A percentile compares a stretch with the other conserved stretches of the same genome.
Conservation (phyloP, 2,329 filamentous ascomycete genomes). For the Fusarium fracticaudum region DNA sequence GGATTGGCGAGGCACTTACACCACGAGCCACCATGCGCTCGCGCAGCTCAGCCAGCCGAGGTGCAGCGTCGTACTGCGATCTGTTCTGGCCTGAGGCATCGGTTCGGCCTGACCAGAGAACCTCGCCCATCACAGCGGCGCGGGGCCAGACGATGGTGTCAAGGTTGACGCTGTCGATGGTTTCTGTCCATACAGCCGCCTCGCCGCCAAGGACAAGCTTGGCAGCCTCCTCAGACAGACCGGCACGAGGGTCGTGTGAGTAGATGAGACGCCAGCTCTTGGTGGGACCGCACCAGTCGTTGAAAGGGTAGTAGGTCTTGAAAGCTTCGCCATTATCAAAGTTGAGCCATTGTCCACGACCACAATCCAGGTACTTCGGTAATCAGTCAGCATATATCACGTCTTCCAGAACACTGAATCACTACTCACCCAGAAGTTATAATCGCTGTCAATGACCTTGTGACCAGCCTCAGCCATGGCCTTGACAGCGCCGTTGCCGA, state of each 20-base stretch:
- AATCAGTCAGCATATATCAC: slow-evolving; percentile 30
- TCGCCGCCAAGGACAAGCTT: slow-evolving; percentile 83
- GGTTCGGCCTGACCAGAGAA: slow-evolving; percentile 79
- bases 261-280: slow-evolving; percentile 88
- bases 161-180: slow-evolving; percentile 77
- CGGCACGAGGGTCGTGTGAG: slow-evolving; percentile 76
- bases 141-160: slow-evolving; percentile 84
- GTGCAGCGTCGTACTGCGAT: slow-evolving; percentile 74
- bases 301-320: slow-evolving; percentile 71
- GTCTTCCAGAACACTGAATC: no score
- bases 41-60: slow-evolving; percentile 77
- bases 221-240: slow-evolving; percentile 68
- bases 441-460: slow-evolving; percentile 79
- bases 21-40: slow-evolving; percentile 78
- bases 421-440: slow-evolving; percentile 75
- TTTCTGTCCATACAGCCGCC: slow-evolving; percentile 83
- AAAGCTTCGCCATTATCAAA: slow-evolving; percentile 67
- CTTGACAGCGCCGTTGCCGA: slow-evolving; percentile 69
- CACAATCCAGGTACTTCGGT: slow-evolving; percentile 81
- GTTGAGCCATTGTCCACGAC: slow-evolving; percentile 81
- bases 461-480: slow-evolving; percentile 70
- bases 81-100: slow-evolving; percentile 75
- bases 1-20: slow-evolving; percentile 69
- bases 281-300: slow-evolving; percentile 81
- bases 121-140: slow-evolving; percentile 77